These are phyloP conservation scores for Albifimbria verrucaria DNA, from an alignment of 2,329 filamentous ascomycete species.

Conservation along the genomic window DNA sequence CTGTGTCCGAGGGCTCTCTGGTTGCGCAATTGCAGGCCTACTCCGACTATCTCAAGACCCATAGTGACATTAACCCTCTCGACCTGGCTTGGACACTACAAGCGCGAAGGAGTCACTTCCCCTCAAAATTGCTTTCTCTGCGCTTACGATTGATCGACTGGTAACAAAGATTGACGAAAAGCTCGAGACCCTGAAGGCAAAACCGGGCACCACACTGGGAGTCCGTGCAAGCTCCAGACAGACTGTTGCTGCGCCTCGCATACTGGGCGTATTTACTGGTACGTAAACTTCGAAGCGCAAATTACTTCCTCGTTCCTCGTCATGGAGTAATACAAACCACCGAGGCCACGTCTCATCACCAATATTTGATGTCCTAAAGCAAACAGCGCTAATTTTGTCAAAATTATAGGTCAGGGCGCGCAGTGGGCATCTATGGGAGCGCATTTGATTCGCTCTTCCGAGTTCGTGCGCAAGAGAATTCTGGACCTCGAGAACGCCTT, in stretches of 20 bases:
- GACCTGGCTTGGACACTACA: constrained; percentile 2
- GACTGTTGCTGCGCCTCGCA: constrained; percentile 4
- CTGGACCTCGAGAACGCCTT: constrained; percentile 20
- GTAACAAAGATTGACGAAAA: not conserved
- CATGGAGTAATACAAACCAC: not conserved
- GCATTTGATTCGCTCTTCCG: constrained; percentile 13
- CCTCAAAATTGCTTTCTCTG: constrained; percentile 1
- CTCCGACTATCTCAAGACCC: not conserved
- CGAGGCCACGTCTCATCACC: too few relatives aligned
- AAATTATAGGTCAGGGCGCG: constrained; percentile 26
- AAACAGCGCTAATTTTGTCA: too few relatives aligned
- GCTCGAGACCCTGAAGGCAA: not conserved
- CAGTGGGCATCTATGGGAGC: constrained; percentile 31
- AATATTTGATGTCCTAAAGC: too few relatives aligned
- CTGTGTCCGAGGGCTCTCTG: constrained; percentile 2
- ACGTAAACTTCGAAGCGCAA: not conserved
- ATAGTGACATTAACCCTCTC: not conserved
- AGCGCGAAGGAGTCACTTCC: not conserved
- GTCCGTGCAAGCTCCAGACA: constrained; percentile 12
- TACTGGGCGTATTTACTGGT: constrained; percentile 29
- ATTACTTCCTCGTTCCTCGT: not conserved
- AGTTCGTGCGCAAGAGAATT: constrained; percentile 8
- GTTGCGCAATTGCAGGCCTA: not conserved
- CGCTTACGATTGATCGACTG: not conserved
- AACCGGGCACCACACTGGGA: not conserved